phyloP scores from a whole-genome alignment of 768 basidiomycete genomes.

The Rhizopogon sp. region DNA sequence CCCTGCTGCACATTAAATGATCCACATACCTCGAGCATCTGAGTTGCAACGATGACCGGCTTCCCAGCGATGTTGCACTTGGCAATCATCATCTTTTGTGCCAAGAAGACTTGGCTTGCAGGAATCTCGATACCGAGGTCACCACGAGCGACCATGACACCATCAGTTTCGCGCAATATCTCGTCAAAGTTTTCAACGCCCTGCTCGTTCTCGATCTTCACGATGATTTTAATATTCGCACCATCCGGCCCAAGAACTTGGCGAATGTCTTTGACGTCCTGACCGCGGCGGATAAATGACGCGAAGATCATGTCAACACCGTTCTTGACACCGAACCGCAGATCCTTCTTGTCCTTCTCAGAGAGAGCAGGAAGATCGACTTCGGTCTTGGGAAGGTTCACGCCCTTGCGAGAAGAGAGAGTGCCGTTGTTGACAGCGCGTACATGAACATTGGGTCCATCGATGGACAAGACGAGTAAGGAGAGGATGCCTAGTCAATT shows the following conservation, averaged over 20 bases:
- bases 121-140: conserved; percentile 99
- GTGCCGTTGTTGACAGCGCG: conserved; percentile 87
- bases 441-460: conserved; percentile 76
- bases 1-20: background rate
- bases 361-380: conserved; percentile 98
- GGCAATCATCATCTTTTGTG: conserved; percentile 99
- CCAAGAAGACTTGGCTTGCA: conserved; percentile 98
- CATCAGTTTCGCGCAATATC: conserved; percentile 90
- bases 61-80: conserved; percentile 99
- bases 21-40: conserved; percentile 87
- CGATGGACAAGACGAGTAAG: conserved; percentile 87
- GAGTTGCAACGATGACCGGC: conserved; percentile 97
- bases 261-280: conserved; percentile 94
- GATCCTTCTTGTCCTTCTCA: conserved; percentile 96
- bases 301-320: conserved; percentile 99
- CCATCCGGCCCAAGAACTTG: conserved; percentile 92
- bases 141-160: conserved; percentile 99
- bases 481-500: conserved; percentile 63
- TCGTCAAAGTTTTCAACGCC: conserved; percentile 99
- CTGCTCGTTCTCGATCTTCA: conserved; percentile 99
- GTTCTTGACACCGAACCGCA: conserved; percentile 94
- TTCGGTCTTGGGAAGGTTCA: conserved; percentile 96
- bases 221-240: conserved; percentile 96
- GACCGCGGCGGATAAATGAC: conserved; percentile 93
- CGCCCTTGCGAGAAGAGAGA: conserved; percentile 96